Percentiles rank a stretch among this genome's conserved stretches.
phyloP scores from a whole-genome alignment of 2,329 filamentous ascomycete species.

The Anthostomella pinea region DNA sequence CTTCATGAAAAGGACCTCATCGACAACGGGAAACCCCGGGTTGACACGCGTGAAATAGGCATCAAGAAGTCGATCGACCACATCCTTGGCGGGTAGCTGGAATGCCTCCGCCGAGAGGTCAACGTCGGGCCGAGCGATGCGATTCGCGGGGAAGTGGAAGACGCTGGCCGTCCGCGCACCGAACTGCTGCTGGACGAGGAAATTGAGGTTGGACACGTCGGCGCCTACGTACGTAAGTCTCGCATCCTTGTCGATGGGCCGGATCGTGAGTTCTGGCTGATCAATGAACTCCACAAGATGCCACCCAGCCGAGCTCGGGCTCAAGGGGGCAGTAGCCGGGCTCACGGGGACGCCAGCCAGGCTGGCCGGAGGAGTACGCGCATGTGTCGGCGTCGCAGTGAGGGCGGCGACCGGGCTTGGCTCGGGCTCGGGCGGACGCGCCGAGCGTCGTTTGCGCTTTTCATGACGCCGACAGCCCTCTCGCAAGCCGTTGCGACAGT shows the following conservation, averaged over 20 bases:
- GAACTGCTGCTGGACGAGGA: constrained; percentile 49
- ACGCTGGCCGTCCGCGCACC: constrained; percentile 19
- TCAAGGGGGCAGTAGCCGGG: neutral
- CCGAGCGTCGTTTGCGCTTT: constrained; percentile 5
- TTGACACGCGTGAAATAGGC: constrained; percentile 52
- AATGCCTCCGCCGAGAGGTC: constrained; percentile 46
- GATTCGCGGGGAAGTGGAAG: constrained; percentile 39
- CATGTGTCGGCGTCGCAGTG: neutral
- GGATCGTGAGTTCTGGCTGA: constrained; percentile 41
- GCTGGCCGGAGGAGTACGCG: neutral
- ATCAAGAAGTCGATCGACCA: constrained; percentile 48
- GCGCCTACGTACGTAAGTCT: constrained; percentile 54
- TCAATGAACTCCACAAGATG: constrained; percentile 51
- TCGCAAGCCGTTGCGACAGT: constrained; percentile 3
- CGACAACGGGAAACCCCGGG: constrained; percentile 49
- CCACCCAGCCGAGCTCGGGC: constrained; percentile 24
- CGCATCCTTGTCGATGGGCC: constrained; percentile 45
- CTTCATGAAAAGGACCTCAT: constrained; percentile 49
- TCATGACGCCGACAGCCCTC: constrained; percentile 5
- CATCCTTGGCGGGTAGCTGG: constrained; percentile 43
- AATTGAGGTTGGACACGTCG: constrained; percentile 54
- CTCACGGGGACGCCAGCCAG: neutral
- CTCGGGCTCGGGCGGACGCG: neutral
- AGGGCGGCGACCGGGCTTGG: too few relatives aligned
- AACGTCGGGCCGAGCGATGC: constrained; percentile 41